These are phyloP conservation scores for Eucalyptus shirleyi DNA, from an alignment of 345 rosid genomes.

Conservation along the genomic window DNA sequence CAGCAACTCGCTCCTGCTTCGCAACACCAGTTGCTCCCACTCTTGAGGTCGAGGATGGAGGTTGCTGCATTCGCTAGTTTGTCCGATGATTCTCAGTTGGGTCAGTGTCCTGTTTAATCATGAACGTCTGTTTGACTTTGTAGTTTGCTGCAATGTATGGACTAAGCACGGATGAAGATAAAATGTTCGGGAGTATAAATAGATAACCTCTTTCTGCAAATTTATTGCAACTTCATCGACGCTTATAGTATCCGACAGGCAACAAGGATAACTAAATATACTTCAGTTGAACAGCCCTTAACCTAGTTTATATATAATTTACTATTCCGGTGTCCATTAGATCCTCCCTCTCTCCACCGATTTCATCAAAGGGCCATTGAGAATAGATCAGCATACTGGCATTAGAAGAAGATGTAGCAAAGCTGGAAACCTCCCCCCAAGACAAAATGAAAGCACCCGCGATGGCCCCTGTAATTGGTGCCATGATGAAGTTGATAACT, in stretches of 20 bases:
- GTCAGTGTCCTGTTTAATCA: neutral
- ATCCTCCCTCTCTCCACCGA: neutral
- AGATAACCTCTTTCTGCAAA: neutral
- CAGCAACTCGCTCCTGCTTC: constrained; percentile 15
- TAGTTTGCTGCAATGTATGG: neutral
- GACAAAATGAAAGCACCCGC: constrained; percentile 44
- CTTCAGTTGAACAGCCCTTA: neutral
- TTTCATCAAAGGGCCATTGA: neutral
- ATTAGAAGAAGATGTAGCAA: constrained; percentile 12
- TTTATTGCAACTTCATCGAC: neutral
- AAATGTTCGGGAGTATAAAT: neutral
- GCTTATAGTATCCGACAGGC: neutral
- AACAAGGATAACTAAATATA: neutral
- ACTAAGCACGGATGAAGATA: neutral
- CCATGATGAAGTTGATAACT: constrained; percentile 16
- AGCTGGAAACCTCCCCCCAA: constrained; percentile 4
- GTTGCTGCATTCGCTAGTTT: neutral
- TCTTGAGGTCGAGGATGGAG: neutral
- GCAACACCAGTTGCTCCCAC: constrained; percentile 16
- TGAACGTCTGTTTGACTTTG: neutral
- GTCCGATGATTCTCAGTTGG: neutral
- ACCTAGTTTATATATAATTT: neutral
- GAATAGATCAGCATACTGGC: neutral
- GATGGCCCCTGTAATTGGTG: constrained; percentile 51
- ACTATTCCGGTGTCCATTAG: neutral